Percentiles rank a stretch among this genome's conserved stretches.
Conservation (phyloP, 345 rosid genomes). For the Lumnitzera littorea region DNA sequence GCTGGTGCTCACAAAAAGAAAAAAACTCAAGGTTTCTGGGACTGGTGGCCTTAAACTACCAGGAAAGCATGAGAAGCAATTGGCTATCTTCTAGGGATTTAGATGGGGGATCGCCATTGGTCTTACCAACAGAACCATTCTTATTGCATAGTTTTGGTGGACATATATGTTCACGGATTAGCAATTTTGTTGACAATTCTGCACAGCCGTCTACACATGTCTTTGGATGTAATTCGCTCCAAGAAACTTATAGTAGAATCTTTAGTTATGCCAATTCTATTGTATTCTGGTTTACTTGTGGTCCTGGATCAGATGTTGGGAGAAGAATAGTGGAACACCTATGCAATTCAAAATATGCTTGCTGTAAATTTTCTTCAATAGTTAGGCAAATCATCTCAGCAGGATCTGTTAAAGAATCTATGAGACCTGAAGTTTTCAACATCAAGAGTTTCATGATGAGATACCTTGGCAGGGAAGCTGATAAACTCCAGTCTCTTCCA, state of each 20-base stretch:
- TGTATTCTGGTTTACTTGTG: conserved; percentile 43
- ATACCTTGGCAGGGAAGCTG: conserved; percentile 49
- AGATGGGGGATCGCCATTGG: conserved; percentile 31
- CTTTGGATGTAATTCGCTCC: conserved; percentile 40
- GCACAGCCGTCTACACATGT: conserved; percentile 23
- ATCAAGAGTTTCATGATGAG: conserved; percentile 39
- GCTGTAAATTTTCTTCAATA: conserved; percentile 21
- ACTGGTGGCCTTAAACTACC: neutral
- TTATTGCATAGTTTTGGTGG: conserved; percentile 28
- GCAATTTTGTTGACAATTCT: conserved; percentile 24
- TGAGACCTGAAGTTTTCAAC: conserved; percentile 25
- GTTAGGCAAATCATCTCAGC: conserved; percentile 26
- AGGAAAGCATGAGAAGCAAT: conserved; percentile 26
- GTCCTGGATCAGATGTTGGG: conserved; percentile 36
- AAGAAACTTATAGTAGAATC: conserved; percentile 52
- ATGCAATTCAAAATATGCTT: conserved; percentile 20
- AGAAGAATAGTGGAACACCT: conserved; percentile 30
- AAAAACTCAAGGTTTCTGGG: conserved; percentile 14
- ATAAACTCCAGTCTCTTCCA: conserved; percentile 44
- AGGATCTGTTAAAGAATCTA: conserved; percentile 20
- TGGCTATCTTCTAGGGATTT: conserved; percentile 42
- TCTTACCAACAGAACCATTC: conserved; percentile 43
- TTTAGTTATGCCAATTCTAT: conserved; percentile 57
- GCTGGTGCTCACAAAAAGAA: neutral
- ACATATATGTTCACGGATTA: conserved; percentile 32